A percentile compares a stretch with the other conserved stretches of the same genome.
Evolutionary conservation across 108 stramenopile species (phyloP).

Genomic region (Aurantiochytrium sp.): DNA sequence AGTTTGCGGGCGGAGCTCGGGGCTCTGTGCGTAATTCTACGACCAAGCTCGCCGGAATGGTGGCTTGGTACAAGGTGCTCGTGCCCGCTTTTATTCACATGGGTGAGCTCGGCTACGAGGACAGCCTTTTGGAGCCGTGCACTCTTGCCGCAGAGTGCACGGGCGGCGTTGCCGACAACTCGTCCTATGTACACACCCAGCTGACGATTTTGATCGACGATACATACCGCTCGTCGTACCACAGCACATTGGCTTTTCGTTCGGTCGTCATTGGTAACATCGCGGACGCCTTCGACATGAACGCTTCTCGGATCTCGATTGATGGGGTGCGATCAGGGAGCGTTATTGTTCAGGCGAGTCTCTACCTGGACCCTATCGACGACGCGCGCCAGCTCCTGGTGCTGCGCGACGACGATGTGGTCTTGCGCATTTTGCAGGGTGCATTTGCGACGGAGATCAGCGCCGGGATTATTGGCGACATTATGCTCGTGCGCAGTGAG

Average conservation of each 20-base stretch:
- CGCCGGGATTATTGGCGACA: neutral
- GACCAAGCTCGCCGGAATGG: neutral
- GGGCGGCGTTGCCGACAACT: neutral
- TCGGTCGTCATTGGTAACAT: neutral
- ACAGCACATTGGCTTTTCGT: neutral
- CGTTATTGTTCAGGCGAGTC: neutral
- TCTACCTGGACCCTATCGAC: slow-evolving; percentile 6
- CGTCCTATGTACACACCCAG: neutral
- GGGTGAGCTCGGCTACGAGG: slow-evolving; percentile 26
- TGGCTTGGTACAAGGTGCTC: neutral
- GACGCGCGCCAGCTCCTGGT: neutral
- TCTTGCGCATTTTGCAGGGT: neutral
- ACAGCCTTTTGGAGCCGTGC: neutral
- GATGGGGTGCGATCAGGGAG: slow-evolving; percentile 12
- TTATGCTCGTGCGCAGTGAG: neutral
- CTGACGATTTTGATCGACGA: slow-evolving; percentile 2
- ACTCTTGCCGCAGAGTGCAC: neutral
- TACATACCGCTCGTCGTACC: neutral
- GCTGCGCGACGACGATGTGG: neutral
- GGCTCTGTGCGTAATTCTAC: neutral
- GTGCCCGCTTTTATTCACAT: neutral
- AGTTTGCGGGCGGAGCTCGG: neutral
- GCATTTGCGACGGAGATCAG: neutral
- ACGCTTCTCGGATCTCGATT: neutral
- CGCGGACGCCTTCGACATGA: neutral